Base-by-base conservation (phyloP, 352 stramenopile species). In the Elongisporangium anandrum region DNA sequence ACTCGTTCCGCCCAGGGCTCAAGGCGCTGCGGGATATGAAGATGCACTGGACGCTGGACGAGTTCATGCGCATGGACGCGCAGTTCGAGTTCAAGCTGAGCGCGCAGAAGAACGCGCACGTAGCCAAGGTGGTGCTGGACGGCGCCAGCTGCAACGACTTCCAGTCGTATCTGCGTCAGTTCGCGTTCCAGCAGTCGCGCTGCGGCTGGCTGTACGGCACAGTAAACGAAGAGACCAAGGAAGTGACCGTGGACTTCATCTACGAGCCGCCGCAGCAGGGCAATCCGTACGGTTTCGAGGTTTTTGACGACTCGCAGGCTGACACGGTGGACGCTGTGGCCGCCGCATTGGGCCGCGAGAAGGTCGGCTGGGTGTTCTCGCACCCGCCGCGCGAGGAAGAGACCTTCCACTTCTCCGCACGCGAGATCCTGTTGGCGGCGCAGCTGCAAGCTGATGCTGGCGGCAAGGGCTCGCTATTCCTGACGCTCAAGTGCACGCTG, bases 1-100 rank as follows among this genome's bases (percentile, higher is more conserved):
- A 79, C 62, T 91, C 72, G 45, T 99, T 99, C 74, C 87, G 97
- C 20, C 96, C 96, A 12, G 97, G 97, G 7, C 88, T 98, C 77
- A 91, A 98, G 69, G 75, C 96, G 29, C 73, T 99, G 51, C 80
- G 96, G 2, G 94, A 98, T 69, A 99, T 99, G 87, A 99, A 99
- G 79, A 99, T 99, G 95, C 79, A 98, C 64, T 99, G 97, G 97
- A 99, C 96, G 38, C 72, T 99, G 10, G 82, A 84, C 52, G 96
- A 99, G 77, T 99, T 99, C 74, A 96, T 97, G 64, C 92, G 88
- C 54, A 97, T 99, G 92, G 96, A 99, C 70, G 84, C 94, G 29
- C 84, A 98, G 65, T 99, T 98, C 69, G 93, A 97, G 59, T 99
- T 98, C 80, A 98, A 98, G 76, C 94, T 99, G 57, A 94, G 95